Conservation (phyloP, 169 alveolate species). For the Plasmodium relictum region DNA sequence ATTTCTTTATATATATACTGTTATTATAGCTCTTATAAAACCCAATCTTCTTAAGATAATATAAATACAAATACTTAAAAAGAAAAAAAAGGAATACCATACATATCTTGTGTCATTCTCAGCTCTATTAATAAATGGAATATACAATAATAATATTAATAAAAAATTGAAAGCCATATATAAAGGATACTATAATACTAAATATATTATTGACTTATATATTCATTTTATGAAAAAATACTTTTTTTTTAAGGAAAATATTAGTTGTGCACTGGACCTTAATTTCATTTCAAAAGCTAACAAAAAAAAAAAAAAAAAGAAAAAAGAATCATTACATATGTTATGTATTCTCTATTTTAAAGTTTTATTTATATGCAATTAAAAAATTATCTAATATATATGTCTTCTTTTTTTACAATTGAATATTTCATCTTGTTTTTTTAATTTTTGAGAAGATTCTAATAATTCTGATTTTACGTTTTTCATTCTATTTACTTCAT, state of each 20-base stretch:
- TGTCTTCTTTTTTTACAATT: conserved; percentile 25
- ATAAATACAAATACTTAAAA: conserved; percentile 53
- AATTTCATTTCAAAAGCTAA: conserved; percentile 49
- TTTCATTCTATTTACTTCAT: conserved; percentile 70
- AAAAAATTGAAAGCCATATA: no score
- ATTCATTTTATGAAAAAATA: neutral
- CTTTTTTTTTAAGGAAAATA: conserved; percentile 68
- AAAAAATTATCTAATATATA: neutral
- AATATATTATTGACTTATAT: neutral
- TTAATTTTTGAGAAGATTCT: conserved; percentile 70
- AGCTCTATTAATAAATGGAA: conserved; percentile 34
- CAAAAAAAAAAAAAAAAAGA: conserved; percentile 1
- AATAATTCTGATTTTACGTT: conserved; percentile 57
- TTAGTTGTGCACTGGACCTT: conserved; percentile 57
- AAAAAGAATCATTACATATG: neutral
- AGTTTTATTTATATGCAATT: conserved; percentile 7
- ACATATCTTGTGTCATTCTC: conserved; percentile 65
- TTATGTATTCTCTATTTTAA: neutral
- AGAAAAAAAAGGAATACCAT: conserved; percentile 71
- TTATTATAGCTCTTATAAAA: conserved; percentile 40
- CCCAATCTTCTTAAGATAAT: conserved; percentile 70
- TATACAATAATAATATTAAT: neutral
- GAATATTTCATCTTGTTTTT: conserved; percentile 69
- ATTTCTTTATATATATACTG: conserved; percentile 13
- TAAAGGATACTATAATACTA: neutral